Evolutionary conservation across 495 filamentous ascomycete species (phyloP), one percentile per base, ranked within the genome.

Genomic region (Penicillium simplicissimum): DNA sequence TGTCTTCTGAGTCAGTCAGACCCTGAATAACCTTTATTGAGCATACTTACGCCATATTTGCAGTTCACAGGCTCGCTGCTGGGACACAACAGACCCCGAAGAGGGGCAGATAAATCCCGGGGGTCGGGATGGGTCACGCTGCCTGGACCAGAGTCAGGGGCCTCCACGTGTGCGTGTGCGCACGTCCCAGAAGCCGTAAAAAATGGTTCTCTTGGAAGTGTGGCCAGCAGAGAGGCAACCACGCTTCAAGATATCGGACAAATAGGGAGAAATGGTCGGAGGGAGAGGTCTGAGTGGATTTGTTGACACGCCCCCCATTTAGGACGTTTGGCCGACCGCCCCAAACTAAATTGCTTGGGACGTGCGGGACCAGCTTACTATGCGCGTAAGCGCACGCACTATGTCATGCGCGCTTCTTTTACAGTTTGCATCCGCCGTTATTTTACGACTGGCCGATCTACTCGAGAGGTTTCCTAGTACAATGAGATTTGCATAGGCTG

Each of bases 21-120:
- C 19, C 19, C 28, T 53, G n/a, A 58, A 42, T 57, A 63, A 52
- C 40, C 42, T 55, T 37, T 21, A 31, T 25, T 57, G 33, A 34
- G 48, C 57, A 49, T 38, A 79, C 82, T 78, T 63, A 84, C 82
- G 81, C 77, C 81, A 83, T 83, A 60, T 59, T 78, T 66, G 71
- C 60, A 23, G 52, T 61, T 58, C 25, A 28, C 55, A 13, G 40
- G 34, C 23, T 57, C 55, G 35, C 48, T 54, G 48, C 19, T 56
- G 49, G 38, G 42, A 40, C 49, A 9, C 62, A 52, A 38, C 33
- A 55, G 56, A 42, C 72, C 75, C 71, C 68, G 45, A 66, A 40
- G 64, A 67, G 73, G 71, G 69, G 71, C 69, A 68, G 65, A 59
- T 37, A 57, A 65, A 59, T 62, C 53, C 51, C 55, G 65, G 52